phyloP scores from a whole-genome alignment of 305 asterid species.

The Fraxinus platypoda region DNA sequence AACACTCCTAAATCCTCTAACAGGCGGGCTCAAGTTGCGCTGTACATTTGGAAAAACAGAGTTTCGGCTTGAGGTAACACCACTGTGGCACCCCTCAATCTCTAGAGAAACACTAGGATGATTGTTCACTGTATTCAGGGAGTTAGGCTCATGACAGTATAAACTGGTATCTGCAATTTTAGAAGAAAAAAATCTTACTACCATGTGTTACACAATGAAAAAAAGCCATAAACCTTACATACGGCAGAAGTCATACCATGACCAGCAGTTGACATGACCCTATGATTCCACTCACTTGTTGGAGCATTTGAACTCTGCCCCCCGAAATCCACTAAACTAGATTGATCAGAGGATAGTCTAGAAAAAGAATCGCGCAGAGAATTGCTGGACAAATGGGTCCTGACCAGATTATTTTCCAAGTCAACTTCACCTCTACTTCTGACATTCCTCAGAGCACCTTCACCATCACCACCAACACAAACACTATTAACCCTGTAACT shows the following conservation, averaged over 20 bases:
- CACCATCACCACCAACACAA: slow-evolving; percentile 57
- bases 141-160: slow-evolving; percentile 44
- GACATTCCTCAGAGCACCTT: slow-evolving; percentile 58
- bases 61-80: slow-evolving; percentile 42
- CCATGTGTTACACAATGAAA: slow-evolving; percentile 9
- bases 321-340: slow-evolving; percentile 40
- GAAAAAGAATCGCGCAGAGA: slow-evolving; percentile 39
- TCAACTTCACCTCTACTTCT: slow-evolving; percentile 59
- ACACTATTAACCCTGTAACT: slow-evolving; percentile 49
- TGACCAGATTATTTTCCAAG: slow-evolving; percentile 37
- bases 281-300: slow-evolving; percentile 49
- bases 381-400: slow-evolving; percentile 43
- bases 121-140: slow-evolving; percentile 33
- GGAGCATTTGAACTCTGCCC: slow-evolving; percentile 48
- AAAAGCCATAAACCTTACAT: slow-evolving; percentile 40
- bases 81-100: slow-evolving; percentile 44
- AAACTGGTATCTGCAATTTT: slow-evolving; percentile 50
- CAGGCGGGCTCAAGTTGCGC: slow-evolving; percentile 37
- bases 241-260: slow-evolving; percentile 46
- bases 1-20: slow-evolving; percentile 54
- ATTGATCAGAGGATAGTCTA: slow-evolving; percentile 37
- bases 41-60: slow-evolving; percentile 38
- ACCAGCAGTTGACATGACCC: slow-evolving; percentile 41
- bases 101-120: slow-evolving; percentile 47
- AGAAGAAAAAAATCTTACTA: slow-evolving; percentile 7